These are phyloP conservation scores for Pistacia integerrima DNA, from an alignment of 345 rosid genomes.

Conservation along the genomic window DNA sequence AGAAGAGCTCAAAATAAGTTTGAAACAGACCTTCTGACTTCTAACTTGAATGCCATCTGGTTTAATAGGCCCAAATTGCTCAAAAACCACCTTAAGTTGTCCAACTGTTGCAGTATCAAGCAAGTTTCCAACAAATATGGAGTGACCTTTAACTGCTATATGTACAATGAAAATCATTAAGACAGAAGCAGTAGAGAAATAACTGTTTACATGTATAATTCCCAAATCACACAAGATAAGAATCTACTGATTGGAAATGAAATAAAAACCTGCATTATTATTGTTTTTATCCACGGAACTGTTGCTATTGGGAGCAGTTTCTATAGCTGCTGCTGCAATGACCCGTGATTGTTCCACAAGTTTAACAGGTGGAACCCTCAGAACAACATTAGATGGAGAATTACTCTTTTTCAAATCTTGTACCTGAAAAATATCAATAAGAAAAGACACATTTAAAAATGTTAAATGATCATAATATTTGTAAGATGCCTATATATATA, in stretches of 20 bases:
- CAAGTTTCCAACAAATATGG: conserved; percentile 67
- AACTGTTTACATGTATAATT: neutral
- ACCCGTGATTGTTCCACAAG: conserved; percentile 26
- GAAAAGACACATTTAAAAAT: neutral
- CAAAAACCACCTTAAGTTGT: conserved; percentile 42
- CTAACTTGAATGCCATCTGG: conserved; percentile 62
- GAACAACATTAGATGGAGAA: conserved; percentile 39
- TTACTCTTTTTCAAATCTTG: conserved; percentile 39
- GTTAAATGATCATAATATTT: neutral
- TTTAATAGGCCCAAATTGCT: conserved; percentile 57
- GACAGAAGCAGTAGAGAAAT: neutral
- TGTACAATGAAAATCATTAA: neutral
- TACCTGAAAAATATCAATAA: conserved; percentile 32
- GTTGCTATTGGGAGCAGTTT: conserved; percentile 26
- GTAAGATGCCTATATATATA: neutral
- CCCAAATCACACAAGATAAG: conserved; percentile 1
- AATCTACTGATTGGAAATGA: neutral
- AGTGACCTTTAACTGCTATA: conserved; percentile 50
- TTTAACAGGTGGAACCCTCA: conserved; percentile 39
- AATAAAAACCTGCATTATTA: conserved; percentile 38
- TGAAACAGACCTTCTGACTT: conserved; percentile 54
- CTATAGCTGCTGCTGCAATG: conserved; percentile 24
- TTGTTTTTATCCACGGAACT: conserved; percentile 35
- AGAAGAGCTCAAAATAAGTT: neutral
- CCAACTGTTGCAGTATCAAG: conserved; percentile 55